Base-by-base conservation (phyloP, 371 early-diverging fungal genomes). In the Mucor ambiguus region DNA sequence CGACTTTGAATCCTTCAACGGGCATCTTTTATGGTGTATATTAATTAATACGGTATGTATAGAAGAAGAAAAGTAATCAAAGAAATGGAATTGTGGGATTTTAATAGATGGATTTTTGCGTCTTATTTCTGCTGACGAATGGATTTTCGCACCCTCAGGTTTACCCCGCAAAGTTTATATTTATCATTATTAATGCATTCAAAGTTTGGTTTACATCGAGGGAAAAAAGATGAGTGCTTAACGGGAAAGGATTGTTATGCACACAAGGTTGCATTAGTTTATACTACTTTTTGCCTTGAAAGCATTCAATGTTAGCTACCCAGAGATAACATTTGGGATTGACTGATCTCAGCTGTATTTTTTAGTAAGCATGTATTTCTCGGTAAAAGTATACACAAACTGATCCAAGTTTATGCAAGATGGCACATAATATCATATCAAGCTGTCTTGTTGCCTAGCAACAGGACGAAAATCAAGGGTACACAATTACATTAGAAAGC, bases 1-100 rank as follows among this genome's bases (percentile, higher is more conserved):
- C 74, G 22, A 73, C 74, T 61, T 66, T 70, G 26, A 70, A 73
- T 58, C 70, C 74, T 73, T 73, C 70, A 5, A 79, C 79, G 37
- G 70, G 67, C 74, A 73, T 73, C 59, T 67, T 57, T 48, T 55
- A 6, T 52, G n/a, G n/a, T 41, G 14, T 58, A 5, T 24, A 20
- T 29, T 9, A 41, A 30, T 52, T 24, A 49, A 49, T 12, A 24
- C 33, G 30, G 11, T 26, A 18, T 4, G 55, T 12, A 57, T 41
- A 43, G 58, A 54, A 30, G 35, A 64, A 52, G 44, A 22, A 55
- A 38, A 46, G 33, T 4, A 33, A 60, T 8, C 20, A 32, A 29
- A 28, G 26, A 3, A 18, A 37, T 10, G 16, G 30, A 32, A 16
- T n/a, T 49, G 7, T 49, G 49, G 33, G 30, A 38, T 62, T 37